phyloP scores from a whole-genome alignment of 352 stramenopile species.

The Globisporangium carolinianum region DNA sequence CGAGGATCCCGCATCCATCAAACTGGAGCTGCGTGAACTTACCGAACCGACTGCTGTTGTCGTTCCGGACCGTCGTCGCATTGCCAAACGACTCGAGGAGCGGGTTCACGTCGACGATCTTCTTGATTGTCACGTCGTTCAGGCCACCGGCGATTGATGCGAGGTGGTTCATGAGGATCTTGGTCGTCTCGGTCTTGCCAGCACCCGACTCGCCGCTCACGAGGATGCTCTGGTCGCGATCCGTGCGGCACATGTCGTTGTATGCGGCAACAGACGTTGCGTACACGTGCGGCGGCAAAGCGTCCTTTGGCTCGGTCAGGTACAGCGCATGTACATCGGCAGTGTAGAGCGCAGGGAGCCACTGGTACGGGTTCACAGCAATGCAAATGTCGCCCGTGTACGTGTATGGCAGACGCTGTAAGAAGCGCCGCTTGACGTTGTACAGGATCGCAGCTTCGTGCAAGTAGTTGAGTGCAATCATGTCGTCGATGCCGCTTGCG shows the following conservation, averaged over 20 bases:
- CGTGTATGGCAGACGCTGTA: constrained; percentile 90
- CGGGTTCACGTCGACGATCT: constrained; percentile 79
- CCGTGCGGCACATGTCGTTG: constrained; percentile 53
- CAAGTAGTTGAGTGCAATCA: constrained; percentile 85
- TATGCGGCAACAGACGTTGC: constrained; percentile 64
- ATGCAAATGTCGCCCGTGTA: constrained; percentile 96
- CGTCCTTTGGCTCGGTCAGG: constrained; percentile 45
- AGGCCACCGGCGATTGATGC: constrained; percentile 57
- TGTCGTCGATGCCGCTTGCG: constrained; percentile 66
- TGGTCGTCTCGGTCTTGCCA: constrained; percentile 87
- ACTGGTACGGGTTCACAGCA: constrained; percentile 95
- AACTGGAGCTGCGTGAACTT: constrained; percentile 62
- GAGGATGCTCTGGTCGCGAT: constrained; percentile 78
- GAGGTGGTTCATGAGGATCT: constrained; percentile 88
- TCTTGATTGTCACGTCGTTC: constrained; percentile 73
- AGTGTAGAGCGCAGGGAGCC: constrained; percentile 81
- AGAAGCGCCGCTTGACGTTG: constrained; percentile 86
- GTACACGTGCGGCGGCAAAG: constrained; percentile 65
- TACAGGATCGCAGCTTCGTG: constrained; percentile 90
- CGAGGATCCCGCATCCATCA: constrained; percentile 54
- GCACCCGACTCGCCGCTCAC: constrained; percentile 83
- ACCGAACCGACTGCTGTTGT: constrained; percentile 42
- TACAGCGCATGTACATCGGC: constrained; percentile 68
- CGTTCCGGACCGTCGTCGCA: constrained; percentile 43
- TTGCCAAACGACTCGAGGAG: constrained; percentile 84